These are phyloP conservation scores for Calonectria hawksworthii DNA, from an alignment of 2,329 filamentous ascomycete genomes.

Conservation along the genomic window DNA sequence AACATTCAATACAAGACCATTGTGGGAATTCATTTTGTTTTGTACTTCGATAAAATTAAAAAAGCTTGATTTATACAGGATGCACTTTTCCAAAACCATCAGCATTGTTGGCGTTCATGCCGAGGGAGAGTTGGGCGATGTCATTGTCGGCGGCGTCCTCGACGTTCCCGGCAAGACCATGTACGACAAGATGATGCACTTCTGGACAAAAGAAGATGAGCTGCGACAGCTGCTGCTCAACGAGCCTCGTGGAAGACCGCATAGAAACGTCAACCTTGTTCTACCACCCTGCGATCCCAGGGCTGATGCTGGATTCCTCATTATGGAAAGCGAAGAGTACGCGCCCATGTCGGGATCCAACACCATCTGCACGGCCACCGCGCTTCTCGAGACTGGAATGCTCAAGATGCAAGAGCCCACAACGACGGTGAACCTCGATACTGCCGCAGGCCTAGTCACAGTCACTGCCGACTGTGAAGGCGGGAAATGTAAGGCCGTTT, in stretches of 20 bases:
- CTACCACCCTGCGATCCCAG: conserved; percentile 58
- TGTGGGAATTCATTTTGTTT: too few species aligned
- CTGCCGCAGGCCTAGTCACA: conserved; percentile 58
- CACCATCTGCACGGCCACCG: conserved; percentile 58
- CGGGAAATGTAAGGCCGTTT: conserved; percentile 60
- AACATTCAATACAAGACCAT: not conserved
- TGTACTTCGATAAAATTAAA: too few species aligned
- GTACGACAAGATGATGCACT: conserved; percentile 62
- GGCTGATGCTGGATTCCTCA: conserved; percentile 61
- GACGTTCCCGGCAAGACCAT: conserved; percentile 60
- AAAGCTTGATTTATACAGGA: too few species aligned
- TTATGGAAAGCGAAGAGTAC: conserved; percentile 63
- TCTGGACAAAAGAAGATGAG: conserved; percentile 54
- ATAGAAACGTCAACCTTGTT: conserved; percentile 57
- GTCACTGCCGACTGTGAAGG: conserved; percentile 57
- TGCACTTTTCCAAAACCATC: conserved; percentile 33
- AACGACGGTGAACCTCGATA: conserved; percentile 58
- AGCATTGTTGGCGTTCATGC: conserved; percentile 54
- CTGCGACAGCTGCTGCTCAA: conserved; percentile 59
- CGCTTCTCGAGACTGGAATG: conserved; percentile 63
- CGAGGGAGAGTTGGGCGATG: conserved; percentile 62
- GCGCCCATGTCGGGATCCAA: conserved; percentile 58
- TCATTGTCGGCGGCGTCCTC: conserved; percentile 62
- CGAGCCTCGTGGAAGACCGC: conserved; percentile 59
- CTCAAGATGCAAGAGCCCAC: conserved; percentile 60